Conservation (phyloP, 805 yeast genomes). For the Diddensiella santjacobensis region DNA sequence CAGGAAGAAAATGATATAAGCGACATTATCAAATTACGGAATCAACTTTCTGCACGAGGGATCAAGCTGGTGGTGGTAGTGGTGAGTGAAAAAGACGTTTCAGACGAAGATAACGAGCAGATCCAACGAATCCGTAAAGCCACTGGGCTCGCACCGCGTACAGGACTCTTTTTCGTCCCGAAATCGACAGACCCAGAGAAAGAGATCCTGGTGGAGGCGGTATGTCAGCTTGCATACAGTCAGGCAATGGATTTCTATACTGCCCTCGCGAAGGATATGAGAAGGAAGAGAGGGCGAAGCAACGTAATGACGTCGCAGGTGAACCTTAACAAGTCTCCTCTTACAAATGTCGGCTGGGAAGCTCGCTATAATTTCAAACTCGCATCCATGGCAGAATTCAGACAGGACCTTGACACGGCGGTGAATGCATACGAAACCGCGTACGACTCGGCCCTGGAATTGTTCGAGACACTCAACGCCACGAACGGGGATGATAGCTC, state of each 20-base stretch:
- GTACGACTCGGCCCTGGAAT: conserved; percentile 47
- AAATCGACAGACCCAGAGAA: conserved; percentile 40
- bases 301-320: conserved; percentile 7
- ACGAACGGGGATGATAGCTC: conserved; percentile 11
- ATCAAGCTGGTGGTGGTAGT: conserved; percentile 23
- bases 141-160: conserved; percentile 43
- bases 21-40: conserved; percentile 22
- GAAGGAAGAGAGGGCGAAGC: conserved; percentile 36
- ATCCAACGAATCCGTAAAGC: conserved; percentile 38
- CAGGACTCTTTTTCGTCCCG: conserved; percentile 44
- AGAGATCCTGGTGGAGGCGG: conserved; percentile 36
- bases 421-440: conserved; percentile 50
- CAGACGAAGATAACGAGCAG: conserved; percentile 29
- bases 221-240: conserved; percentile 40
- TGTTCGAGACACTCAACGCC: conserved; percentile 32
- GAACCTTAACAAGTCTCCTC: conserved; percentile 22
- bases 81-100: conserved; percentile 19
- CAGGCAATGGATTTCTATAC: conserved; percentile 45
- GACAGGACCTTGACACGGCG: conserved; percentile 46
- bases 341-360: conserved; percentile 40
- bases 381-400: conserved; percentile 48
- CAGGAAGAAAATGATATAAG: conserved; percentile 28
- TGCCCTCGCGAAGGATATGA: conserved; percentile 38
- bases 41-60: conserved; percentile 14
- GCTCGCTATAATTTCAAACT: conserved; percentile 50